Conservation (phyloP, 345 rosid species). For the Cardiospermum halicacabum region DNA sequence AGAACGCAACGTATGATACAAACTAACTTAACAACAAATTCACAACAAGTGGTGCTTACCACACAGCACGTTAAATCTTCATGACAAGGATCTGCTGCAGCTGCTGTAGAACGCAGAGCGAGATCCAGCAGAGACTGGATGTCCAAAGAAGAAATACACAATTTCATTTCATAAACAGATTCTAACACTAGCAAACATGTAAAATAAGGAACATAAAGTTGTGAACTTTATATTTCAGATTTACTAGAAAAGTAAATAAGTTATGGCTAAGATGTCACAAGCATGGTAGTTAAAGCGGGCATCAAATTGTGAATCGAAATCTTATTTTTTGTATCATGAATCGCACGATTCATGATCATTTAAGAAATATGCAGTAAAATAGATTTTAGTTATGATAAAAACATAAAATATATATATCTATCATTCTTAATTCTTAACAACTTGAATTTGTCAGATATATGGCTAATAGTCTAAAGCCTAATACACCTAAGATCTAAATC, state of each 20-base stretch:
- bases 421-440: too few species aligned
- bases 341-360: too few species aligned
- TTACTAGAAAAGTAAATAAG: slow-evolving; percentile 10
- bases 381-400: too few species aligned
- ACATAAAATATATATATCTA: too few species aligned
- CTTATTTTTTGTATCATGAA: too few species aligned
- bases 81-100: slow-evolving; percentile 94
- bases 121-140: slow-evolving; percentile 89
- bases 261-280: slow-evolving; percentile 13
- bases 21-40: not conserved
- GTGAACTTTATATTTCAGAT: not conserved
- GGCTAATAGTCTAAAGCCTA: too few species aligned
- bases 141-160: slow-evolving; percentile 1
- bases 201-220: slow-evolving; percentile 1
- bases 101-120: slow-evolving; percentile 91
- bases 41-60: slow-evolving; percentile 40
- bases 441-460: too few species aligned
- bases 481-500: too few species aligned
- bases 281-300: too few species aligned
- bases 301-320: too few species aligned
- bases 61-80: slow-evolving; percentile 95
- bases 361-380: too few species aligned
- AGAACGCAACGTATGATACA: slow-evolving; percentile 16
- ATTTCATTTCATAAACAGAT: not conserved
- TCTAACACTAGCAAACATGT: not conserved